Evolutionary conservation across 495 filamentous ascomycete species (phyloP), one percentile per base, ranked within the genome.

Genomic region (Rusavskia elegans): DNA sequence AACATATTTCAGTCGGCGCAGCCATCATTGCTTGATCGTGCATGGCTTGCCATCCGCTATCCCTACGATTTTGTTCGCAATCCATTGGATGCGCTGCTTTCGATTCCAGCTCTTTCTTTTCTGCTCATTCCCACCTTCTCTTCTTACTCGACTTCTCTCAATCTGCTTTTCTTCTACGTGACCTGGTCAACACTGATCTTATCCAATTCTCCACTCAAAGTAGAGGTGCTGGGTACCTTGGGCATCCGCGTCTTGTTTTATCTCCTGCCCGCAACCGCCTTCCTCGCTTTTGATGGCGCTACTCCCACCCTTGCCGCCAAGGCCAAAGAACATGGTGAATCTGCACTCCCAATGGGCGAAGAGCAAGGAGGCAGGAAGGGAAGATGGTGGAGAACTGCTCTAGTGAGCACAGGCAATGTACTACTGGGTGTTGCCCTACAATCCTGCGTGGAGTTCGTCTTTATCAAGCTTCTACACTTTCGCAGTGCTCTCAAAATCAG

Each of bases 181-280:
- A 90, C 85, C 63, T 95, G 89, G 89, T 78, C 79, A 8, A 90
- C 87, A 0, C 74, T 96, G 10, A 77, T 92, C 2, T 68, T 88
- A 17, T 84, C 82, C 35, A 84, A 93, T 57, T 67, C 80, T 0
- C 81, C 85, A 0, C 69, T 92, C 35, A 78, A 79, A 52, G 78
- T 96, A 54, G 87, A 95, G 64, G 57, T 94, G 3, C 63, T 83
- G 30, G 84, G 80, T 32, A 84, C 80, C 2, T 57, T 83, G 9
- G 74, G 73, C 4, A 67, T 84, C 30, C 84, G 87, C n/a, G 38
- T 83, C 2, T 51, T 85, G 29, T 85, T 86, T 61, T 94, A 78
- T 67, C 68, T 86, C 1, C 36, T 85, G 0, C 89, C 89, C 0
- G 86, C 88, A 0, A 58, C 83, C 11, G 48, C 84, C 39, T 87